Evolutionary conservation across 108 stramenopile genomes (phyloP), one percentile per base, ranked within the genome.

Genomic region (Nitzschia palea): DNA sequence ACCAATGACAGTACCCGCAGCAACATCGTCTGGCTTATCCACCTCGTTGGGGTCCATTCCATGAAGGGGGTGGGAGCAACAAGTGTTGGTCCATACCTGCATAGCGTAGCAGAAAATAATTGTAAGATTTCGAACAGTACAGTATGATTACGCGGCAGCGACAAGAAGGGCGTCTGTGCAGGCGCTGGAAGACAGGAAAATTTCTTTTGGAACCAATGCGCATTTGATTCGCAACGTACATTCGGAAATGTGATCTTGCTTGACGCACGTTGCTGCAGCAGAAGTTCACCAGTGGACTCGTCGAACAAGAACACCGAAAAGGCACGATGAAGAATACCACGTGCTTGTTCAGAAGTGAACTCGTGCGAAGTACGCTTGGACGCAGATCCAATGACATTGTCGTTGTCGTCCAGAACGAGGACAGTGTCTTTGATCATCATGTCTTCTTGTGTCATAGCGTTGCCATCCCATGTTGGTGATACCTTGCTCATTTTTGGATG

Each of bases 231-330:
- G n/a, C n/a, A n/a, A 73, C 78, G 71, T 51, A 87, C 93, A 76
- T 91, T 91, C 14, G 99, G 97, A 76, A 99, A 99, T 5, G 99
- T 99, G 67, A 99, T 98, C 76, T 99, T 98, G 51, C 76, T 79
- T 2, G 76, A 65, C 0, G 99, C 97, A 26, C 99, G 83, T 77
- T 98, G 94, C 64, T 98, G 98, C 43, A 99, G 82, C 47, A 99
- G 71, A 20, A 99, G 73, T 61, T 90, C 80, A 14, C 83, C 86
- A 32, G 91, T 80, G 23, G 86, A 82, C 34, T 83, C 60, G 70
- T 98, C 96, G 73, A 99, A 99, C 9, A 99, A 57, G 70, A 98
- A 98, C 40, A 99, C 98, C 43, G 92, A 94, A 76, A 99, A 99
- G 55, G 99, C 99, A 15, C 99, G 95, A 66, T 99, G 99, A 66